Evolutionary conservation across 192 early-diverging fungal genomes (phyloP).

Genomic region (Haplosporangium gracile): DNA sequence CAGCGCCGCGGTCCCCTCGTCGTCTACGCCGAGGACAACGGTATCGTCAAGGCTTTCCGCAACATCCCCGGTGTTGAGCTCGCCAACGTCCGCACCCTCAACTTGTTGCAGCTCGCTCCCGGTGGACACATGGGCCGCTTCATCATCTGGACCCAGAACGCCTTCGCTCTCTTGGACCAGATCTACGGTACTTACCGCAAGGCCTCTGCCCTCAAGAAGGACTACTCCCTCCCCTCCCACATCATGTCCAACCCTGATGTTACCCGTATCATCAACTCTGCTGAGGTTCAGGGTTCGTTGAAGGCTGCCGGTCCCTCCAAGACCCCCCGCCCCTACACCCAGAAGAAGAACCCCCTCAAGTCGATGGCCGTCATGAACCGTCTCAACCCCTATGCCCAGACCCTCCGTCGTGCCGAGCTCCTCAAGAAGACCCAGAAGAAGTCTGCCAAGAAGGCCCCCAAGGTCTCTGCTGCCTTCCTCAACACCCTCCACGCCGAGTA

Average conservation of each 20-base stretch:
- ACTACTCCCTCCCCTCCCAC: slow-evolving; percentile 87
- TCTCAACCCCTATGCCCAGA: slow-evolving; percentile 97
- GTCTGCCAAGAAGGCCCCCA: slow-evolving; percentile 59
- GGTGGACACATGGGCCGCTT: slow-evolving; percentile 99
- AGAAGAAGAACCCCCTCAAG: slow-evolving; percentile 99
- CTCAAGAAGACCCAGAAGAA: slow-evolving; percentile 60
- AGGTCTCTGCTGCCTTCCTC: slow-evolving; percentile 56
- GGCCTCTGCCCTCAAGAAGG: slow-evolving; percentile 88
- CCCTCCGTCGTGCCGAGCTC: slow-evolving; percentile 84
- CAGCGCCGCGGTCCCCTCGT: slow-evolving; percentile 97
- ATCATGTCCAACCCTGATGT: slow-evolving; percentile 97
- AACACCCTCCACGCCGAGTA: slow-evolving; percentile 55
- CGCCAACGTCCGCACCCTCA: slow-evolving; percentile 89
- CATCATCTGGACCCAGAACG: slow-evolving; percentile 97
- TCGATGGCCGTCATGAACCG: slow-evolving; percentile 92
- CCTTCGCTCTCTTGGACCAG: slow-evolving; percentile 92
- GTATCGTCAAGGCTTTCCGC: slow-evolving; percentile 95
- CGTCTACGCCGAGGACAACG: slow-evolving; percentile 94
- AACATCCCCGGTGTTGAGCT: slow-evolving; percentile 99
- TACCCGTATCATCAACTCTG: slow-evolving; percentile 94
- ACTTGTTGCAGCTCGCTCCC: slow-evolving; percentile 98
- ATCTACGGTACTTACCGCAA: slow-evolving; percentile 92
- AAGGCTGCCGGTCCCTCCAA: slow-evolving; percentile 82
- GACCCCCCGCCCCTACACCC: slow-evolving; percentile 93
- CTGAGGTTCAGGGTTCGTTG: slow-evolving; percentile 96